Conservation (phyloP, 306 rosid species). For the Acacia confusa region DNA sequence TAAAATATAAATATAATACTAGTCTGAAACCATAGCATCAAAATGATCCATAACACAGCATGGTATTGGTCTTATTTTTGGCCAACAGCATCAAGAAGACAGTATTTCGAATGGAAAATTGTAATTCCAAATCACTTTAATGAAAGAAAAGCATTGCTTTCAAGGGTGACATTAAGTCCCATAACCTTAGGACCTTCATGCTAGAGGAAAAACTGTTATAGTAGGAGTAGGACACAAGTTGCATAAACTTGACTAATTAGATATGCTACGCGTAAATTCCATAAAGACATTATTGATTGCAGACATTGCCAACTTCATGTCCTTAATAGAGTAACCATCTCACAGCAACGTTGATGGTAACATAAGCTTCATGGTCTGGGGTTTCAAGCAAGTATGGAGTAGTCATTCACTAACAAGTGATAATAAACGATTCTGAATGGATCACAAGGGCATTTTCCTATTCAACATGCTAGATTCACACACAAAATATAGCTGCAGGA, state of each 20-base stretch:
- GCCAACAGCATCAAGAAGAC: background rate
- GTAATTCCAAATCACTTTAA: background rate
- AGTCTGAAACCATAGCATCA: background rate
- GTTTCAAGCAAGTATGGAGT: background rate
- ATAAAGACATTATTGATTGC: too few relatives aligned
- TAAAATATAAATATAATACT: background rate
- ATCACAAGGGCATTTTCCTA: background rate
- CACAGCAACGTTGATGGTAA: background rate
- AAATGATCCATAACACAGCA: conserved; percentile 11
- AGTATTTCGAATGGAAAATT: background rate
- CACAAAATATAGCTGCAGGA: background rate
- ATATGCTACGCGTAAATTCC: background rate
- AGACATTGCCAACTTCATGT: background rate
- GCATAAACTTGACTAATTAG: background rate
- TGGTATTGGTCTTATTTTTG: background rate
- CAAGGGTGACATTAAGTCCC: background rate
- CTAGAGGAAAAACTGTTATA: background rate
- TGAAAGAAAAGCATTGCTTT: conserved; percentile 14
- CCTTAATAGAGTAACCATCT: background rate
- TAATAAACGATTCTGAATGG: background rate
- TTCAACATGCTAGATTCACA: background rate
- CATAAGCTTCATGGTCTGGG: background rate
- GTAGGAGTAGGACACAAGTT: background rate
- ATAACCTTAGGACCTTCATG: background rate
- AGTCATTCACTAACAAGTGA: background rate